Evolutionary conservation across 306 rosid genomes (phyloP).

Genomic region (Quercus aquifolioides): DNA sequence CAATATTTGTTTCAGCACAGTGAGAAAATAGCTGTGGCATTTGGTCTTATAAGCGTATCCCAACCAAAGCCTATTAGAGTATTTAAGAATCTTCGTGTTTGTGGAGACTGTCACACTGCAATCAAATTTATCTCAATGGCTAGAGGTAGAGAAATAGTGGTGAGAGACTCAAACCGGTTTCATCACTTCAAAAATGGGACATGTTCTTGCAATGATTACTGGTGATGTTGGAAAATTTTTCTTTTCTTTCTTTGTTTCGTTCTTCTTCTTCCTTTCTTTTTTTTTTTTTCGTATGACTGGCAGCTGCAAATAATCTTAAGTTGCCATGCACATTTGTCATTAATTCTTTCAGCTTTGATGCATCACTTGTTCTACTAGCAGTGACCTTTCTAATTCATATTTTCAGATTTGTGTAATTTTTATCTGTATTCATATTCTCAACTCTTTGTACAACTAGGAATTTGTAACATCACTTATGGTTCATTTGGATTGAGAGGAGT

Average conservation of each 20-base stretch:
- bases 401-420: background rate
- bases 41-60: slow-evolving; percentile 49
- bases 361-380: background rate
- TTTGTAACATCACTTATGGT: no score
- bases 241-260: no score
- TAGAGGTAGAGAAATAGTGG: slow-evolving; percentile 54
- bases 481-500: no score
- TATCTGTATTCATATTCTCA: background rate
- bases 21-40: slow-evolving; percentile 69
- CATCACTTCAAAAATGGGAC: slow-evolving; percentile 61
- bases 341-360: background rate
- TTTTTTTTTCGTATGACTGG: no score
- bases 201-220: slow-evolving; percentile 68
- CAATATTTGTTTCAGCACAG: slow-evolving; percentile 62
- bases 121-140: slow-evolving; percentile 54
- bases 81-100: slow-evolving; percentile 59
- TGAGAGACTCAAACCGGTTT: slow-evolving; percentile 63
- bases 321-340: background rate
- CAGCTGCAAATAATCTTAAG: background rate
- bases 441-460: background rate
- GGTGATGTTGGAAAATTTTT: slow-evolving; percentile 21
- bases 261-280: no score
- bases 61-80: slow-evolving; percentile 47
- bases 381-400: background rate
- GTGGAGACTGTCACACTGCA: slow-evolving; percentile 64